These are phyloP conservation scores for Exophiala mesophila DNA, from an alignment of 2,329 filamentous ascomycete genomes.

Conservation along the genomic window DNA sequence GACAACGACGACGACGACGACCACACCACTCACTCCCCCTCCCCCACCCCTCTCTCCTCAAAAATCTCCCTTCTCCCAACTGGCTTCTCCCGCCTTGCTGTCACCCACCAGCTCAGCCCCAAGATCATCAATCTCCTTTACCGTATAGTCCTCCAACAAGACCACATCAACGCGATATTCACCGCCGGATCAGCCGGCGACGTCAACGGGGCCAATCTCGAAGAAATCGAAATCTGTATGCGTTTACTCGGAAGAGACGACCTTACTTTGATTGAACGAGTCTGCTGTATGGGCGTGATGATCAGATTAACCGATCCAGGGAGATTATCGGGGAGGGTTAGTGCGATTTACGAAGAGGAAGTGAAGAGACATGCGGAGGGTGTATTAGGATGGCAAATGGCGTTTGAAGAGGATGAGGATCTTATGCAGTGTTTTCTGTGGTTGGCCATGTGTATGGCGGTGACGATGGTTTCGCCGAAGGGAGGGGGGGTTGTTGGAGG, in stretches of 20 bases:
- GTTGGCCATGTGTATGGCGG: slow-evolving; percentile 1
- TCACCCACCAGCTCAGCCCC: slow-evolving; percentile 2
- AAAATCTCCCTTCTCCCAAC: not conserved
- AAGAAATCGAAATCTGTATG: slow-evolving; percentile 5
- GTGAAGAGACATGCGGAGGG: slow-evolving; percentile 2
- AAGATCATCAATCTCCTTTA: slow-evolving; percentile 6
- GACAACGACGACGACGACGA: no score
- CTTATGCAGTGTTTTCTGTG: slow-evolving; percentile 6
- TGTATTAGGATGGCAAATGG: not conserved
- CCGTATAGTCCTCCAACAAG: not conserved
- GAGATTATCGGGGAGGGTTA: slow-evolving; percentile 6
- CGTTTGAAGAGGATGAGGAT: slow-evolving; percentile 4
- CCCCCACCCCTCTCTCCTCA: not conserved
- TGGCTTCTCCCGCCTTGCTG: slow-evolving; percentile 3
- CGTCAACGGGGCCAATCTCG: slow-evolving; percentile 5
- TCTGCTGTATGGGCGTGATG: slow-evolving; percentile 5
- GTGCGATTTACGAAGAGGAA: slow-evolving; percentile 5
- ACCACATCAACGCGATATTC: slow-evolving; percentile 2
- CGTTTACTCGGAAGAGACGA: slow-evolving; percentile 1
- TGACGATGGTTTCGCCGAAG: slow-evolving; percentile 4
- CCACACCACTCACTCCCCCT: no score
- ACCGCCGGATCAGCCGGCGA: not conserved
- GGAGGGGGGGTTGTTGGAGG: no score
- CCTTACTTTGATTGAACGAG: slow-evolving; percentile 5
- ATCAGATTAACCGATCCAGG: slow-evolving; percentile 1